A percentile compares a stretch with the other conserved stretches of the same genome.
Evolutionary conservation across 2,329 filamentous ascomycete species (phyloP).

Genomic region (Neodidymelliopsis sp.): DNA sequence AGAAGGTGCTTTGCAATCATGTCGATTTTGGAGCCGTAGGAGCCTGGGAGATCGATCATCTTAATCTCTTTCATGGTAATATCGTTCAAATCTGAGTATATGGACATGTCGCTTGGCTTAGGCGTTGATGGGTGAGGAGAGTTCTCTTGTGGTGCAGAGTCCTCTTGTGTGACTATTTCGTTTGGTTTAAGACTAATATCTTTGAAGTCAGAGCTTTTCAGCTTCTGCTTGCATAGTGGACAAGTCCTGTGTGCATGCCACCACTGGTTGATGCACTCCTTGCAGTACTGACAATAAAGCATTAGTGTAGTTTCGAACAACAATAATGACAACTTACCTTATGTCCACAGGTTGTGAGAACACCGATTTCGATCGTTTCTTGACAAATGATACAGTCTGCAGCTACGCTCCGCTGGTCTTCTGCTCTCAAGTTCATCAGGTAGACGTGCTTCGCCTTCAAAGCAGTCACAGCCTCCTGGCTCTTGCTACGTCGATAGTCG

Average conservation of each 20-base stretch:
- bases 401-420: slow-evolving; percentile 62
- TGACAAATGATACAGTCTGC: slow-evolving; percentile 89
- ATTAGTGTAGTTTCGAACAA: neutral
- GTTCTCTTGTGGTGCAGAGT: slow-evolving; percentile 49
- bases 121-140: slow-evolving; percentile 37
- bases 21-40: slow-evolving; percentile 91
- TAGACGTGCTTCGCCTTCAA: slow-evolving; percentile 80
- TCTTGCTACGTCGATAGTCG: slow-evolving; percentile 57
- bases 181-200: slow-evolving; percentile 84
- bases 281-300: slow-evolving; percentile 74
- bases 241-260: slow-evolving; percentile 77
- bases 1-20: slow-evolving; percentile 74
- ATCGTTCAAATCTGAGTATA: slow-evolving; percentile 80
- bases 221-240: slow-evolving; percentile 79
- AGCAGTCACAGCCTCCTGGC: slow-evolving; percentile 66
- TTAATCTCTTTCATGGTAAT: slow-evolving; percentile 81
- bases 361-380: slow-evolving; percentile 75
- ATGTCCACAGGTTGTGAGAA: slow-evolving; percentile 87
- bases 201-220: slow-evolving; percentile 75
- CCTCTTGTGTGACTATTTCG: slow-evolving; percentile 72
- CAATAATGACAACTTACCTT: slow-evolving; percentile 24
- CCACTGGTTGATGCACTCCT: slow-evolving; percentile 84
- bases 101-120: slow-evolving; percentile 52
- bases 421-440: slow-evolving; percentile 67
- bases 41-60: slow-evolving; percentile 74